Base-by-base conservation (phyloP, 2,329 filamentous ascomycete species). In the Cladophialophora bantiana region DNA sequence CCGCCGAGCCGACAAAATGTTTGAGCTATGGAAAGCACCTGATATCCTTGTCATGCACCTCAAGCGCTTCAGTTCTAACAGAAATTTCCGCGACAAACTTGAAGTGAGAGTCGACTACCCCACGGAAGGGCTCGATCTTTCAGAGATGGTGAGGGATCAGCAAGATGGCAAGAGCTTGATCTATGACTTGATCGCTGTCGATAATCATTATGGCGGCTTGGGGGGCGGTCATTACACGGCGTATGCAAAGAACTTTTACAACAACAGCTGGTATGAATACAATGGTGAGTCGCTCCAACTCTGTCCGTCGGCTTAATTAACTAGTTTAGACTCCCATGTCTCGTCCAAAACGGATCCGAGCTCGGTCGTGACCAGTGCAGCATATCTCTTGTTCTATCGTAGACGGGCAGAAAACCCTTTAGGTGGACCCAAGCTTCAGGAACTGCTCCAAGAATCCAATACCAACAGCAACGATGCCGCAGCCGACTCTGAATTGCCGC, bases 141-240 rank as follows among this genome's bases (percentile, higher is more conserved):
- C 87, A 2, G 85, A 86, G 34, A 88, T 93, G 61, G 91, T 98
- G 7, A 88, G 94, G 13, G 85, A 93, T 70, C 89, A 89, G 62
- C 91, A 94, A 73, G 88, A 90, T 40, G 92, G 90, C 38, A 96
- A 96, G 79, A 84, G 89, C 67, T 87, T 95, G 75, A 83, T 94
- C 10, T 99, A 97, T 75, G 95, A 99, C 77, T 83, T 99, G 36
- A 95, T 99, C 75, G 95, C 90, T 13, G 93, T 99, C 1, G 95
- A 99, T 78, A 94, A 97, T 76, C 95, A 99, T 78, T 97, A 91
- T 77, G 95, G 95, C 68, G 93, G 93, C 35, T 86, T 99, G 42
- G 93, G 93, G 67, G 95, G 95, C 50, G 95, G 95, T 0, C 95
- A 99, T 78, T 99, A 99, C 81, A 98, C 94, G 20, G 95, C 95